phyloP scores from a whole-genome alignment of 441 rosid genomes.

The Syzygium malaccense region DNA sequence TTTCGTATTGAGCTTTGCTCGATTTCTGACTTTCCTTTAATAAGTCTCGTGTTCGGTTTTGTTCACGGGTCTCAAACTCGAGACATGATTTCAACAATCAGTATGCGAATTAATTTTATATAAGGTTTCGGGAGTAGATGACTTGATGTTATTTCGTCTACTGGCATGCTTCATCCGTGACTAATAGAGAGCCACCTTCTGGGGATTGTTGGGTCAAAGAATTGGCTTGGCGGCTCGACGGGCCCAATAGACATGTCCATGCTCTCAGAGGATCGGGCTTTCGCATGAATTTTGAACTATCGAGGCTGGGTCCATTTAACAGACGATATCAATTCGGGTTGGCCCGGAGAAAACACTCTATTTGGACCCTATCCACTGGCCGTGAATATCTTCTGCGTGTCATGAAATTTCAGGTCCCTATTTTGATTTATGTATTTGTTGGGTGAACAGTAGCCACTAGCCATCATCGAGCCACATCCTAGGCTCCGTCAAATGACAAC shows the following conservation, averaged over 20 bases:
- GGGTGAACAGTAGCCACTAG: not conserved
- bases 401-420: not conserved
- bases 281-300: not conserved
- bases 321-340: not conserved
- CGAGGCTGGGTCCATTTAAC: not conserved
- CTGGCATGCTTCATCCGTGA: not conserved
- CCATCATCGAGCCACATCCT: not conserved
- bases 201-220: too few relatives aligned
- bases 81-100: too few relatives aligned
- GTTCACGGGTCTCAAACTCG: too few relatives aligned
- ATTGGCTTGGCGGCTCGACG: too few relatives aligned
- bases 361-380: not conserved
- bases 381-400: not conserved
- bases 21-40: too few relatives aligned
- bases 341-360: not conserved
- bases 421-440: not conserved
- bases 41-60: too few relatives aligned
- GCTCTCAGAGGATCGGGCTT: not conserved
- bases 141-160: not conserved
- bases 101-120: not conserved
- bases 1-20: too few relatives aligned
- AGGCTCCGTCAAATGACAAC: not conserved
- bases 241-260: not conserved
- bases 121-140: not conserved
- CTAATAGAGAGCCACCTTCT: not conserved